Evolutionary conservation across 2,329 filamentous ascomycete genomes (phyloP).

Genomic region (Alternaria postmessia): DNA sequence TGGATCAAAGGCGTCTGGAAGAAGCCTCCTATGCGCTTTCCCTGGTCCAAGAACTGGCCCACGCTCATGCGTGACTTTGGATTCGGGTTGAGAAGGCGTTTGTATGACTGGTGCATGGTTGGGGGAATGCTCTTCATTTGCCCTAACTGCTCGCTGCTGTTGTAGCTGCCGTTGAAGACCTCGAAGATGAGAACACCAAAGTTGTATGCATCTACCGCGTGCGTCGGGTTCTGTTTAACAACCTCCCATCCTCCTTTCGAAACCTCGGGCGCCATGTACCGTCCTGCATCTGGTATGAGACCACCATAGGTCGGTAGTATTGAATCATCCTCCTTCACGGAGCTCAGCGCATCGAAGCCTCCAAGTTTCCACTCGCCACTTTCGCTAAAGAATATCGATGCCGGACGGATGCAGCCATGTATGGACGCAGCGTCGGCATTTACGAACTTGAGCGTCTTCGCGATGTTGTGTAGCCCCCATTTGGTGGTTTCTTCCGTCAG

Average conservation of each 20-base stretch:
- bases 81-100: slow-evolving; percentile 84
- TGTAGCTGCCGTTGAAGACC: slow-evolving; percentile 87
- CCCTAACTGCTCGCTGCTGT: slow-evolving; percentile 77
- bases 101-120: slow-evolving; percentile 90
- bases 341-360: slow-evolving; percentile 92
- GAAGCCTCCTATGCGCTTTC: slow-evolving; percentile 80
- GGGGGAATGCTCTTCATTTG: slow-evolving; percentile 87
- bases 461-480: slow-evolving; percentile 90
- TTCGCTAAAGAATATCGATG: slow-evolving; percentile 90
- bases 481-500: slow-evolving; percentile 91
- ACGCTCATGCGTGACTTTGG: slow-evolving; percentile 88
- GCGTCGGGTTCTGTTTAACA: slow-evolving; percentile 81
- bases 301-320: slow-evolving; percentile 92
- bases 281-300: slow-evolving; percentile 81
- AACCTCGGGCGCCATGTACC: slow-evolving; percentile 88
- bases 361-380: slow-evolving; percentile 98
- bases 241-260: slow-evolving; percentile 88
- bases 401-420: slow-evolving; percentile 84
- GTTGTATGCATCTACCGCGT: slow-evolving; percentile 86
- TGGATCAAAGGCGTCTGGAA: slow-evolving; percentile 94
- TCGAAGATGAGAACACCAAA: slow-evolving; percentile 87
- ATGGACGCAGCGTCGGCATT: slow-evolving; percentile 93
- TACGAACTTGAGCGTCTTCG: slow-evolving; percentile 94
- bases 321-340: slow-evolving; percentile 93
- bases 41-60: slow-evolving; percentile 88